Percentiles rank a stretch among this genome's conserved stretches.
phyloP scores from a whole-genome alignment of 352 stramenopile species.

The Phytophthora pistaciae region DNA sequence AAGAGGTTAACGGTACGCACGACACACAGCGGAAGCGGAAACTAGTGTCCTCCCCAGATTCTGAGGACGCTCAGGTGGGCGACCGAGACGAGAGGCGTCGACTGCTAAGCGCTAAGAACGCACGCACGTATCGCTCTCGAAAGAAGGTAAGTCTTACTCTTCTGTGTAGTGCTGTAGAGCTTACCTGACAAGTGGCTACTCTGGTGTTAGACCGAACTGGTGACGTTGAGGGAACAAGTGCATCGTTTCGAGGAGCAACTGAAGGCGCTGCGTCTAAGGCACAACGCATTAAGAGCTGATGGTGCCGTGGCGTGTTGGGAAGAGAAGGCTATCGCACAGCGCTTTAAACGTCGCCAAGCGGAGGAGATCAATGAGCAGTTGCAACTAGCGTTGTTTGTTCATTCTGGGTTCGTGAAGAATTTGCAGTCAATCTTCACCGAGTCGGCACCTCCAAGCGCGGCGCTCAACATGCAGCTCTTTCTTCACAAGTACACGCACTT shows the following conservation, averaged over 20 bases:
- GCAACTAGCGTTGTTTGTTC: constrained; percentile 23
- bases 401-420: constrained; percentile 24
- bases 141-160: constrained; percentile 40
- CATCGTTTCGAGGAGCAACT: constrained; percentile 31
- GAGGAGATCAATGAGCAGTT: constrained; percentile 37
- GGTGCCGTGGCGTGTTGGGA: constrained; percentile 37
- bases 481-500: constrained; percentile 57
- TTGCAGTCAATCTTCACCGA: constrained; percentile 34
- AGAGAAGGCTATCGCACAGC: constrained; percentile 33
- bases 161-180: background rate
- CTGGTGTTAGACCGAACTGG: constrained; percentile 26
- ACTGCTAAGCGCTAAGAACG: constrained; percentile 47
- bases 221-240: constrained; percentile 31
- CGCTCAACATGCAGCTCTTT: constrained; percentile 51
- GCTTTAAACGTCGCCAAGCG: constrained; percentile 24
- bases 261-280: constrained; percentile 23
- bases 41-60: background rate
- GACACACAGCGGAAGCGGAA: constrained; percentile 8
- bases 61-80: constrained; percentile 1
- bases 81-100: constrained; percentile 39
- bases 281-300: constrained; percentile 23
- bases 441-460: constrained; percentile 24
- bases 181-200: background rate
- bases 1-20: background rate
- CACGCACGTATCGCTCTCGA: constrained; percentile 47